Evolutionary conservation across 2,329 filamentous ascomycete genomes (phyloP).

Genomic region (Hymenotorrendiella dingleyae): DNA sequence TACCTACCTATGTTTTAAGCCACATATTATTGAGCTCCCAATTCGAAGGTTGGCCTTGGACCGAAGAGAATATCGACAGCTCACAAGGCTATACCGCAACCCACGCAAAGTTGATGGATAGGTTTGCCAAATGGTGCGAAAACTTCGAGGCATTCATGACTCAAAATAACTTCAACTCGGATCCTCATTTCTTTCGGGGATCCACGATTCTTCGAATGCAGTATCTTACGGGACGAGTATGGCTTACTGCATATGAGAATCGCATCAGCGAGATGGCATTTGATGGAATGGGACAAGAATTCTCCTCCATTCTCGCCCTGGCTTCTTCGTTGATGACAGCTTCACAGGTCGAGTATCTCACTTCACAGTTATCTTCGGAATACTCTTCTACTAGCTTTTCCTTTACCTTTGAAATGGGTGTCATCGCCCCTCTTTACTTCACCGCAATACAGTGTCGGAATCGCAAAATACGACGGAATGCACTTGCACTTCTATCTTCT

Average conservation of each 20-base stretch:
- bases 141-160: background rate
- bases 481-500: background rate
- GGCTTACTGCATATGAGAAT: background rate
- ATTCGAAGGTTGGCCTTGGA: too few relatives aligned
- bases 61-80: too few relatives aligned
- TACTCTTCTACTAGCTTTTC: background rate
- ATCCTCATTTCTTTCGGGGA: background rate
- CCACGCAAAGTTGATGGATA: background rate
- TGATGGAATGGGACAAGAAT: background rate
- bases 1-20: too few relatives aligned
- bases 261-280: background rate
- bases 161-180: too few relatives aligned
- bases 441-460: background rate
- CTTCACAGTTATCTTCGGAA: background rate
- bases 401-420: constrained; percentile 1
- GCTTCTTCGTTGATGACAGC: background rate
- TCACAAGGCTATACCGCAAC: too few relatives aligned
- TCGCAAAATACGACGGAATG: background rate
- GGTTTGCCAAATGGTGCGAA: background rate
- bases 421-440: background rate
- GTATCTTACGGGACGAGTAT: background rate
- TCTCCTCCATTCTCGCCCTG: background rate
- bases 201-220: background rate
- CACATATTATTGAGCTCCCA: too few relatives aligned
- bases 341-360: background rate